Conservation (phyloP, 768 basidiomycete genomes). For the Auricularia heimuer region DNA sequence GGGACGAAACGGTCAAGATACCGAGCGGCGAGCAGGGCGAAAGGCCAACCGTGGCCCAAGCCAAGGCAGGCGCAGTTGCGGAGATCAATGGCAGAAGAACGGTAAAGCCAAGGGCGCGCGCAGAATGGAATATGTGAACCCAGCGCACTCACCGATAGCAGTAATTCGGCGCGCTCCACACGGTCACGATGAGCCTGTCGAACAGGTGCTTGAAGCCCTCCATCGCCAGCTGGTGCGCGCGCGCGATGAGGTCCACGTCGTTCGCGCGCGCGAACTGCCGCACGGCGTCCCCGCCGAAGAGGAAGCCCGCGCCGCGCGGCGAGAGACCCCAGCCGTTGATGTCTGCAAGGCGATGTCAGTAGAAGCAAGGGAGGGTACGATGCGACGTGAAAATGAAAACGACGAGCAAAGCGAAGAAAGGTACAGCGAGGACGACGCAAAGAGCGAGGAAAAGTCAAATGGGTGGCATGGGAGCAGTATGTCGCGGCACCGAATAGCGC, state of each 20-base stretch:
- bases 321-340: slow-evolving; percentile 94
- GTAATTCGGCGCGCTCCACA: slow-evolving; percentile 98
- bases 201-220: slow-evolving; percentile 98
- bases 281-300: slow-evolving; percentile 89
- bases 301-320: slow-evolving; percentile 92
- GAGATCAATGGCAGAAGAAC: background rate
- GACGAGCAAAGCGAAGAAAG: background rate
- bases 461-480: too few species aligned
- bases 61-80: too few species aligned
- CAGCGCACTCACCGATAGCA: slow-evolving; percentile 72
- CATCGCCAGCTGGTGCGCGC: slow-evolving; percentile 97
- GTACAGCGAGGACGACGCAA: background rate
- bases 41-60: background rate
- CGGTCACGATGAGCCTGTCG: slow-evolving; percentile 87
- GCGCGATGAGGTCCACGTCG: slow-evolving; percentile 86
- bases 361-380: background rate
- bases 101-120: slow-evolving; percentile 9
- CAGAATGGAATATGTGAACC: background rate
- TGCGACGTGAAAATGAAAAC: background rate
- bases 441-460: background rate
- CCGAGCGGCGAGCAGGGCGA: too few species aligned
- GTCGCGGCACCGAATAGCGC: background rate
- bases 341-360: slow-evolving; percentile 34
- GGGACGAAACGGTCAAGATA: too few species aligned
- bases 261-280: slow-evolving; percentile 86